Conservation (phyloP, 192 early-diverging fungal genomes). For the Diversispora epigaea region DNA sequence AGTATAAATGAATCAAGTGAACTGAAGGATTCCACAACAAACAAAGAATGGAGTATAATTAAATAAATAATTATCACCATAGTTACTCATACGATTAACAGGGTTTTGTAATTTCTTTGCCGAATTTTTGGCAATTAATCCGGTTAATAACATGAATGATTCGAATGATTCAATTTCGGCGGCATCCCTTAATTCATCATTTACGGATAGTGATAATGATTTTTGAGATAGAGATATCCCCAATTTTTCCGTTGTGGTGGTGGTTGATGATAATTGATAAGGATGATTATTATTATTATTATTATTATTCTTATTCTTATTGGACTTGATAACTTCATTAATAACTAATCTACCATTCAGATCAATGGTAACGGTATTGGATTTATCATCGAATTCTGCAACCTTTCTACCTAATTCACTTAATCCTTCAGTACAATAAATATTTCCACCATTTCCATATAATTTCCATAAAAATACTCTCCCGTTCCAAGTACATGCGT, state of each 20-base stretch:
- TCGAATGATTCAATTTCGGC: not conserved
- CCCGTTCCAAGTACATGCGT: not conserved
- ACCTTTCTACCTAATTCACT: not conserved
- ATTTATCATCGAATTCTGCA: not conserved
- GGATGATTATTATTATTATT: not conserved
- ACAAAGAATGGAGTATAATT: constrained; percentile 11
- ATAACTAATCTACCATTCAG: not conserved
- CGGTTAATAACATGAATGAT: not conserved
- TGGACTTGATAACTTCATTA: not conserved
- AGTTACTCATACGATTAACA: not conserved
- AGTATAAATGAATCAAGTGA: too few species aligned
- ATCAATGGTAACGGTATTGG: not conserved
- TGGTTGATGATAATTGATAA: too few species aligned
- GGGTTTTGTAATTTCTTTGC: constrained; percentile 8
- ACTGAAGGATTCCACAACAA: not conserved
- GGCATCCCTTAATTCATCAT: too few species aligned
- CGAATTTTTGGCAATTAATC: constrained; percentile 10
- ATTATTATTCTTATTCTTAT: not conserved
- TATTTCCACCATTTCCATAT: not conserved
- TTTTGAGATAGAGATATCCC: too few species aligned
- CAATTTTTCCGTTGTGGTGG: too few species aligned
- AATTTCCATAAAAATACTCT: not conserved
- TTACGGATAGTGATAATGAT: too few species aligned
- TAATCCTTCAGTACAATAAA: constrained; percentile 3
- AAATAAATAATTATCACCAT: not conserved